Conservation (phyloP, 306 rosid genomes). For the Vigna reflexopilosa region DNA sequence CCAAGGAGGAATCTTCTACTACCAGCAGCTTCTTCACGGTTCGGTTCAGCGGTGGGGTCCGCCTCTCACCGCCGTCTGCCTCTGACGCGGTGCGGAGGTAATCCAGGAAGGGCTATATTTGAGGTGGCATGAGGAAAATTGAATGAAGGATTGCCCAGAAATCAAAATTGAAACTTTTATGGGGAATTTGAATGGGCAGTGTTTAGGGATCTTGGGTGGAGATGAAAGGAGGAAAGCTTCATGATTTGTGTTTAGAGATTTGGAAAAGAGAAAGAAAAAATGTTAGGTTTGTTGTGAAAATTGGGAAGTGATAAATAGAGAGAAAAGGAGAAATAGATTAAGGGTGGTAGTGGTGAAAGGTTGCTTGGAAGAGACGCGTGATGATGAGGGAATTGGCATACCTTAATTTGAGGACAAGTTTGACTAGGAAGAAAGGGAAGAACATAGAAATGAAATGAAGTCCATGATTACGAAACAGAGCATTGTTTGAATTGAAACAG, state of each 20-base stretch:
- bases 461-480: slow-evolving; percentile 55
- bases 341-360: slow-evolving; percentile 54
- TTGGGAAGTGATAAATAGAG: background rate
- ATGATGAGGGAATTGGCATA: slow-evolving; percentile 55
- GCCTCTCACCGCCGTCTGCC: slow-evolving; percentile 17
- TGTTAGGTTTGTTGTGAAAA: background rate
- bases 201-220: background rate
- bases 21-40: slow-evolving; percentile 40
- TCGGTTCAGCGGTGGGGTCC: background rate
- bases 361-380: slow-evolving; percentile 70
- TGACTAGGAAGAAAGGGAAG: slow-evolving; percentile 68
- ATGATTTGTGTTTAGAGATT: background rate
- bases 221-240: background rate
- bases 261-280: background rate
- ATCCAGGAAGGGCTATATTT: slow-evolving; percentile 48
- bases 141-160: slow-evolving; percentile 23
- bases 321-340: slow-evolving; percentile 19
- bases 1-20: slow-evolving; percentile 51
- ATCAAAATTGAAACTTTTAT: slow-evolving; percentile 37
- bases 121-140: slow-evolving; percentile 58
- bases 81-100: slow-evolving; percentile 33
- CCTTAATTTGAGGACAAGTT: slow-evolving; percentile 69
- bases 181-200: background rate
- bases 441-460: slow-evolving; percentile 68
- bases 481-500: background rate